Evolutionary conservation across 228 moss, liverwort and hornwort species (phyloP), one percentile per base, ranked within the genome.

Genomic region (Sphagnum fallax): DNA sequence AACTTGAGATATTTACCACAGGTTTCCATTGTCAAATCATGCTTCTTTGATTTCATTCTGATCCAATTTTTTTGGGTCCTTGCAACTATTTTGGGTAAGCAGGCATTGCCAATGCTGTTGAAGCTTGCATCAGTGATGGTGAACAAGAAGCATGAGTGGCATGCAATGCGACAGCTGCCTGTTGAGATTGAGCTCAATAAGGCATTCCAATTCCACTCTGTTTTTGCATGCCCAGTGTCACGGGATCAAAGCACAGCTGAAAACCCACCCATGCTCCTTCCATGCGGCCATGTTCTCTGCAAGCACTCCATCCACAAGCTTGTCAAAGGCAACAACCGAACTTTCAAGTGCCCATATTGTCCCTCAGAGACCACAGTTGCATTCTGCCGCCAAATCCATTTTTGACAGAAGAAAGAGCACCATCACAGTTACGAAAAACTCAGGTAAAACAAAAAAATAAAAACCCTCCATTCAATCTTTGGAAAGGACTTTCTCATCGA

Each of bases 241-340:
- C 80, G 84, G 52, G 96, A 96, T 32, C 96, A 88, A 72, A 91
- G 92, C 74, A 92, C 84, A 32, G 77, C 76, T 8, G 92, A 91
- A 15, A 96, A 96, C 69, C 96, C 96, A 52, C 92, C 96, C 60
- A 96, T 92, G 96, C 89, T 96, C 10, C 88, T 96, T 67, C 96
- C 91, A 62, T 96, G 96, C 67, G 91, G 96, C 61, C 96, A 96
- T 66, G 92, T 96, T 15, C 88, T 96, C 0, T 96, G 96, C 84
- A 92, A 91, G 64, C 91, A 91, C 50, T 96, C 96, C 60, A 91
- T 96, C 53, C 85, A 82, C 61, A 96, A 96, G 79, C 84, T 92
- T 49, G 92, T 81, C 65, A 96, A 96, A 78, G 80, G 84, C 58
- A 89, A 78, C 79, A 86, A 84, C 52, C 83, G 92, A 67, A 74